Evolutionary conservation across 805 yeast species (phyloP), one percentile per base, ranked within the genome.

Genomic region (Candida glaebosa): DNA sequence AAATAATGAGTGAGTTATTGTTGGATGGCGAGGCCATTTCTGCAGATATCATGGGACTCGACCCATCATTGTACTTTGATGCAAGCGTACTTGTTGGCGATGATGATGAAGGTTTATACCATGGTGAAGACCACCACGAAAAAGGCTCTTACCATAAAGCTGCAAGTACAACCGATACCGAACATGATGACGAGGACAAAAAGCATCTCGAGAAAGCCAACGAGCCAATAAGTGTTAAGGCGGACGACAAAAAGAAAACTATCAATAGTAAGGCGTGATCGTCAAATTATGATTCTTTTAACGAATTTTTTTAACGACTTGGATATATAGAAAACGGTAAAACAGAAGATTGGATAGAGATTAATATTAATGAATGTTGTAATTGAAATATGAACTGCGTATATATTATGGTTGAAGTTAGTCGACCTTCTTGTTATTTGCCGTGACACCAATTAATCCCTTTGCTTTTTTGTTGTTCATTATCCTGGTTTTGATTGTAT

Each of bases 21-120:
- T 61, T 91, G 34, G 97, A 91, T 38, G 98, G 97, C 9, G 79
- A 78, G 49, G 84, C 84, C 6, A 71, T 64, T 28, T 78, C 87
- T 44, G 93, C 96, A 18, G 87, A 85, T 57, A 78, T 90, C 20
- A 73, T 82, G 24, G 85, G 90, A 4, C 72, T 93, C 40, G 95
- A 88, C 58, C 99, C 99, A 14, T 75, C 85, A 36, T 65, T 85
- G 40, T 89, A 86, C 58, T 93, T 93, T 56, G 96, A 85, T 64
- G 93, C 93, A 4, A 67, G 73, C 41, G 67, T 69, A 12, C 56
- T 69, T 48, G 65, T 67, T 34, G 54, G 47, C 22, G 46, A 48
- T 20, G 50, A 46, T 9, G 51, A 50, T 17, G 49, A 38, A 7
- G 38, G 36, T 10, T 31, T 31, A 24, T 24, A 24, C 12, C 28